A percentile compares a stretch with the other conserved stretches of the same genome.
phyloP scores from a whole-genome alignment of 768 basidiomycete species.

The Russula abietina region DNA sequence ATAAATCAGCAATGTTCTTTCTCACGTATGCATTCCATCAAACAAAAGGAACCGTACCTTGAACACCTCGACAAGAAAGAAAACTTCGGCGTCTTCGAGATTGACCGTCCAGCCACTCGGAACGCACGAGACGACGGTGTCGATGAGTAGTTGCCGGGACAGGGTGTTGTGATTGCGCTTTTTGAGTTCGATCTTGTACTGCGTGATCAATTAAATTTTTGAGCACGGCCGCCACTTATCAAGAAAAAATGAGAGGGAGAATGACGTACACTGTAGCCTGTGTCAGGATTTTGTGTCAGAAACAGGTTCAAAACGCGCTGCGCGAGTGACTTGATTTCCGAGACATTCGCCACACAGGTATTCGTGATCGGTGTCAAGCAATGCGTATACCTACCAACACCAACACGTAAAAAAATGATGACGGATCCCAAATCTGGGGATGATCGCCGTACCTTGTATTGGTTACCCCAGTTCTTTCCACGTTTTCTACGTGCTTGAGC shows the following conservation, averaged over 20 bases:
- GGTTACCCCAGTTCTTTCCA: constrained; percentile 55
- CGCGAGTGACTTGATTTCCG: constrained; percentile 64
- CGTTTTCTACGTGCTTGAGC: constrained; percentile 53
- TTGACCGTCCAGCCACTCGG: constrained; percentile 64
- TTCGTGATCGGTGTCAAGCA: constrained; percentile 67
- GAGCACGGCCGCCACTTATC: background rate
- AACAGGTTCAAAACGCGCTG: constrained; percentile 47
- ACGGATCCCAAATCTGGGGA: background rate
- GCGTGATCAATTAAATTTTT: background rate
- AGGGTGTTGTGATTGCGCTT: constrained; percentile 73
- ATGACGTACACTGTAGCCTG: constrained; percentile 45
- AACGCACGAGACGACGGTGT: constrained; percentile 64
- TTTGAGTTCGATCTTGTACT: constrained; percentile 81
- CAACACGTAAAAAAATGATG: too few species aligned
- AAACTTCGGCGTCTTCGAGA: constrained; percentile 60
- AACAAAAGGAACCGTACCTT: constrained; percentile 44
- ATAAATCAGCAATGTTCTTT: background rate
- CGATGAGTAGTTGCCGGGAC: constrained; percentile 51
- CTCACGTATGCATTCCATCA: background rate
- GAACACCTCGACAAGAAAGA: constrained; percentile 77
- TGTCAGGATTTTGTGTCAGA: constrained; percentile 41
- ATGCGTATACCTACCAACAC: constrained; percentile 49
- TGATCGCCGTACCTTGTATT: constrained; percentile 50
- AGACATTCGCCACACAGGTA: constrained; percentile 59
- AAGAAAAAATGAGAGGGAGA: too few species aligned